Evolutionary conservation across 2,329 filamentous ascomycete species (phyloP).

Genomic region (Chaetomium globosum): DNA sequence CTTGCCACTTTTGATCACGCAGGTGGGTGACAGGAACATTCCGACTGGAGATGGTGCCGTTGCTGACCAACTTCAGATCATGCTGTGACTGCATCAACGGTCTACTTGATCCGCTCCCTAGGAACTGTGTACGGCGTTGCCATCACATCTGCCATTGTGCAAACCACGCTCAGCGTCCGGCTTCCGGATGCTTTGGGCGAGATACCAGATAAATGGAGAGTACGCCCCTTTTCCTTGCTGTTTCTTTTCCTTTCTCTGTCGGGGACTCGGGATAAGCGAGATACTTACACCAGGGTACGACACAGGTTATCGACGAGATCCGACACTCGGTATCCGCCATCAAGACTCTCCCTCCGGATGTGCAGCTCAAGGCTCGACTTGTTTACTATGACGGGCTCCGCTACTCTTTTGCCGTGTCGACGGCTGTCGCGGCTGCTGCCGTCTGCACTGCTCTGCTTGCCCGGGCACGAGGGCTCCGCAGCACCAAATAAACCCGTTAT

Average conservation of each 20-base stretch:
- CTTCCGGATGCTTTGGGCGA: constrained; percentile 57
- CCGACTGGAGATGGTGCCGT: not conserved
- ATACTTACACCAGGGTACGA: constrained; percentile 20
- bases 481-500: constrained; percentile 34
- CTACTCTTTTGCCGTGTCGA: constrained; percentile 59
- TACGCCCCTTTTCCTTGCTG: constrained; percentile 43
- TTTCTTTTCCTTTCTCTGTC: not conserved
- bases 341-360: constrained; percentile 55
- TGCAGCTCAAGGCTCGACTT: constrained; percentile 58
- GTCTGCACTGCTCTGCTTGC: constrained; percentile 53
- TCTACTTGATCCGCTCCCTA: constrained; percentile 65
- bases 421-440: constrained; percentile 53
- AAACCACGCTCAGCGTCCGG: constrained; percentile 60
- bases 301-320: constrained; percentile 62
- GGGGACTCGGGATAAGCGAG: not conserved
- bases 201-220: constrained; percentile 60
- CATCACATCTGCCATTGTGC: constrained; percentile 62
- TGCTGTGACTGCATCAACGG: constrained; percentile 63
- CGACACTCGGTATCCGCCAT: constrained; percentile 63
- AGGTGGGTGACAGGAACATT: constrained; percentile 46
- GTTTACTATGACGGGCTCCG: constrained; percentile 64
- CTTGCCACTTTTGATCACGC: constrained; percentile 64
- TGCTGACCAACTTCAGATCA: constrained; percentile 52
- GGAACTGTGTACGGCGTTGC: constrained; percentile 68
- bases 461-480: constrained; percentile 41